Percentiles rank a stretch among this genome's conserved stretches.
phyloP scores from a whole-genome alignment of 129 eudicot genomes.

The Flaveria bidentis region DNA sequence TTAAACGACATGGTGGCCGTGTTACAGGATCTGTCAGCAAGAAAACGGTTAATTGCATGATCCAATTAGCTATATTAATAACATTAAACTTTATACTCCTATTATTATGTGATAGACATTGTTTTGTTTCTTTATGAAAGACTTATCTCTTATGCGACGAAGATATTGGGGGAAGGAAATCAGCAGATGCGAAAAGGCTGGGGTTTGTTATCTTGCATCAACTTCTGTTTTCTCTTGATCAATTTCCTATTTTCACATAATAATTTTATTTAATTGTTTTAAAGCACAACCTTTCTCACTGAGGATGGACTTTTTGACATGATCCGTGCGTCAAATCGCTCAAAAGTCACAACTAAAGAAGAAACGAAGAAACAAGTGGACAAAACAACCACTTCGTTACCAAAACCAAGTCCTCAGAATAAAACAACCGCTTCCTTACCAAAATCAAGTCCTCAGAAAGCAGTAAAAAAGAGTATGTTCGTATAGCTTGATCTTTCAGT shows the following conservation, averaged over 20 bases:
- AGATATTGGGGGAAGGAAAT: conserved; percentile 93
- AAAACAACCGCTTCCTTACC: conserved; percentile 28
- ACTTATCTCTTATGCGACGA: conserved; percentile 95
- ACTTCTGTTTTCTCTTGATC: background rate
- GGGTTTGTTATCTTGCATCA: conserved; percentile 55
- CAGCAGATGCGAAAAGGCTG: conserved; percentile 78
- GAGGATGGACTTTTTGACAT: conserved; percentile 91
- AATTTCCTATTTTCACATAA: background rate
- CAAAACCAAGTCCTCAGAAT: conserved; percentile 18
- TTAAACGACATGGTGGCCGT: conserved; percentile 95
- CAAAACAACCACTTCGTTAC: conserved; percentile 40
- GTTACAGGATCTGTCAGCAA: conserved; percentile 96
- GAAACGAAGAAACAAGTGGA: conserved; percentile 51
- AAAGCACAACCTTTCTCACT: conserved; percentile 74
- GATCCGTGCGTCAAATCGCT: conserved; percentile 73
- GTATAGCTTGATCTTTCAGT: background rate
- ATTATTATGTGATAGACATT: conserved; percentile 21
- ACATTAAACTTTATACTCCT: background rate
- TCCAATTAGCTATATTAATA: background rate
- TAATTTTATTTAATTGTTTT: conserved; percentile 16
- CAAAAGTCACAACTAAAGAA: conserved; percentile 42
- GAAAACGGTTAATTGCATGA: conserved; percentile 66
- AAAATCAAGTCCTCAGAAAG: conserved; percentile 43
- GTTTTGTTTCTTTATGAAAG: conserved; percentile 36
- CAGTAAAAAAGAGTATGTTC: conserved; percentile 58